phyloP scores from a whole-genome alignment of 1,284 basidiomycete species.

The Sphagnurus paluster region DNA sequence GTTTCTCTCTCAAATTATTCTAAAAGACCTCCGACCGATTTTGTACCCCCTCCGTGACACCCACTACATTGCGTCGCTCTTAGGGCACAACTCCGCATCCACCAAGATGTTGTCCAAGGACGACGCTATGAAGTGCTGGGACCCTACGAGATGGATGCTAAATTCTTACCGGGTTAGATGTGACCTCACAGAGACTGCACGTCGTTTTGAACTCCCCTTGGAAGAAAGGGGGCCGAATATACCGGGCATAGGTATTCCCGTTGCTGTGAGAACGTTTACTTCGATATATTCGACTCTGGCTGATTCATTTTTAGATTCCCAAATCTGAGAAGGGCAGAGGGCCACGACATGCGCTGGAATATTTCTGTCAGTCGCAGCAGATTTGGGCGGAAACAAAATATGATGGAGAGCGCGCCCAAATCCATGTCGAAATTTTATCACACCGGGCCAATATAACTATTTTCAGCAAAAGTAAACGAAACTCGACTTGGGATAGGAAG shows the following conservation, averaged over 20 bases:
- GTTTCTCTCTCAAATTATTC: slow-evolving; percentile 78
- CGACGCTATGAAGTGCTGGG: slow-evolving; percentile 74
- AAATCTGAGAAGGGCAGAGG: slow-evolving; percentile 75
- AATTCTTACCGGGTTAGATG: slow-evolving; percentile 54
- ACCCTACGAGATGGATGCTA: slow-evolving; percentile 56
- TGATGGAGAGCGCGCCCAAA: slow-evolving; percentile 88
- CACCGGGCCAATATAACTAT: slow-evolving; percentile 60
- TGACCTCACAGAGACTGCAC: slow-evolving; percentile 59
- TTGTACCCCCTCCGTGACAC: slow-evolving; percentile 63
- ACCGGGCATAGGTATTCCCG: slow-evolving; percentile 43
- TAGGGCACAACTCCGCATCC: slow-evolving; percentile 54
- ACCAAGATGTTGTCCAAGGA: slow-evolving; percentile 57
- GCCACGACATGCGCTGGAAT: slow-evolving; percentile 53
- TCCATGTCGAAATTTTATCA: slow-evolving; percentile 64
- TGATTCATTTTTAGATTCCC: slow-evolving; percentile 58
- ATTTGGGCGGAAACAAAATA: slow-evolving; percentile 90
- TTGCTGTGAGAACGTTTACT: slow-evolving; percentile 42
- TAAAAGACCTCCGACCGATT: slow-evolving; percentile 80
- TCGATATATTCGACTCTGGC: background rate
- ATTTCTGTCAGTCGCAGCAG: slow-evolving; percentile 41
- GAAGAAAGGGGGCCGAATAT: slow-evolving; percentile 39
- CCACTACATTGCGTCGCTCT: slow-evolving; percentile 50
- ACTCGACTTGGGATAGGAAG: slow-evolving; percentile 74
- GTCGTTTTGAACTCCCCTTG: slow-evolving; percentile 43
- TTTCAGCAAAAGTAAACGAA: slow-evolving; percentile 82